These are phyloP conservation scores for Phytopythium oedochilum DNA, from an alignment of 352 stramenopile species.

Conservation along the genomic window DNA sequence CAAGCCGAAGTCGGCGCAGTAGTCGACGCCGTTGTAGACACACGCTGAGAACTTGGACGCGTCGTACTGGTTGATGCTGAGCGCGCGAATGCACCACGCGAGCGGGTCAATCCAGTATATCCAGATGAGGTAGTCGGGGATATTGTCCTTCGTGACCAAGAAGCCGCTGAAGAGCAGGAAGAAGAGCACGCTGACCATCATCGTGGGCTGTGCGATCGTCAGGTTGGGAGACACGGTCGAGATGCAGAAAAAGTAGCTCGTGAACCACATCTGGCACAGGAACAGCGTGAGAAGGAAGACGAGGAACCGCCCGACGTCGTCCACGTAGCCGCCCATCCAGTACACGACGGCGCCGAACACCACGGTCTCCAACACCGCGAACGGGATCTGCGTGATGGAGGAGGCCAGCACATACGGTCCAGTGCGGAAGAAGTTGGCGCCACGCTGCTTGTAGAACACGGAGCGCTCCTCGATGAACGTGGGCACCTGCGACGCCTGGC, in stretches of 20 bases:
- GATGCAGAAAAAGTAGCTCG: slow-evolving; percentile 67
- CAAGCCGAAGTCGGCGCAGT: slow-evolving; percentile 26
- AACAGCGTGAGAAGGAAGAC: slow-evolving; percentile 64
- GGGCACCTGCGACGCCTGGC: slow-evolving; percentile 71
- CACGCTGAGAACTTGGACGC: slow-evolving; percentile 33
- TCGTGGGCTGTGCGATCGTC: slow-evolving; percentile 51
- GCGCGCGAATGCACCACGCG: slow-evolving; percentile 48
- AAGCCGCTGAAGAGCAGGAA: slow-evolving; percentile 74
- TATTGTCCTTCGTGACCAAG: slow-evolving; percentile 45
- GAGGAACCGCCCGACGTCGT: slow-evolving; percentile 29
- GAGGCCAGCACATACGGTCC: slow-evolving; percentile 75
- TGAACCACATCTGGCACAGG: slow-evolving; percentile 65
- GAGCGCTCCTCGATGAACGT: slow-evolving; percentile 65
- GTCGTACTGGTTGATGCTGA: slow-evolving; percentile 58
- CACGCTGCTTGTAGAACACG: slow-evolving; percentile 89
- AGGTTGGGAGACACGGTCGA: slow-evolving; percentile 38
- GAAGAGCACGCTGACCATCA: slow-evolving; percentile 56
- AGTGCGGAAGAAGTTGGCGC: slow-evolving; percentile 86
- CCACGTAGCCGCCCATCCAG: slow-evolving; percentile 82
- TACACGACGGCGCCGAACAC: slow-evolving; percentile 86
- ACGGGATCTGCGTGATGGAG: slow-evolving; percentile 39
- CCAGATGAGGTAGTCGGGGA: slow-evolving; percentile 65
- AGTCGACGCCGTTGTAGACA: slow-evolving; percentile 41
- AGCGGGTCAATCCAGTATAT: slow-evolving; percentile 76
- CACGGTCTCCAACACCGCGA: slow-evolving; percentile 63